A percentile compares a stretch with the other conserved stretches of the same genome.
Evolutionary conservation across 208 protist genomes (phyloP).

Genomic region (Zelonia costaricensis): DNA sequence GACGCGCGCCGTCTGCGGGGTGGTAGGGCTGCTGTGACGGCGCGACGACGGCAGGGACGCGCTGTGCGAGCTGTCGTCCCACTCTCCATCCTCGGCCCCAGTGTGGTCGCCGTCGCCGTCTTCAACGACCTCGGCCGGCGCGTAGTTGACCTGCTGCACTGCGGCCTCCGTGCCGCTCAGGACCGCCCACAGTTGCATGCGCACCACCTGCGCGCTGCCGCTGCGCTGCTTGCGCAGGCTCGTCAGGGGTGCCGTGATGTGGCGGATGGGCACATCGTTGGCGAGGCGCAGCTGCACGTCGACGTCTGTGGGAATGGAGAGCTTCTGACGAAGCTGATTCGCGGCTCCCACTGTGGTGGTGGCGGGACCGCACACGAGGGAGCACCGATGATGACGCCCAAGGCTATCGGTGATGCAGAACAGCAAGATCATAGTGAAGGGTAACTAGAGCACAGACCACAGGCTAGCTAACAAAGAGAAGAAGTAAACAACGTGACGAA

Average conservation of each 20-base stretch:
- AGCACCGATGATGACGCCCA: conserved; percentile 19
- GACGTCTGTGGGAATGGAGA: conserved; percentile 39
- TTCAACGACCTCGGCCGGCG: conserved; percentile 13
- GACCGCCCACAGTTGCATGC: conserved; percentile 29
- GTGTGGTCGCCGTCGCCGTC: not conserved
- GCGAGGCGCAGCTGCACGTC: conserved; percentile 36
- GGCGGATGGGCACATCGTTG: conserved; percentile 37
- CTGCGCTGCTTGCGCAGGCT: conserved; percentile 48
- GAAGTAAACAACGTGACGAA: too few species aligned
- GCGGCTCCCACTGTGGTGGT: conserved; percentile 40
- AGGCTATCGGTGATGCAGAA: conserved; percentile 30
- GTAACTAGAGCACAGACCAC: too few species aligned
- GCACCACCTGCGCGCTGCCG: conserved; percentile 30
- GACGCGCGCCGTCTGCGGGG: not conserved
- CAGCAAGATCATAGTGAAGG: conserved; percentile 55
- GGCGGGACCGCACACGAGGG: conserved; percentile 31
- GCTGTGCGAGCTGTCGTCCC: conserved; percentile 10
- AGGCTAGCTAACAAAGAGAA: too few species aligned
- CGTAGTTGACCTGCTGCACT: conserved; percentile 30
- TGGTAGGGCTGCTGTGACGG: not conserved
- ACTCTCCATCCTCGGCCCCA: conserved; percentile 8
- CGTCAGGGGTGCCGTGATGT: conserved; percentile 40
- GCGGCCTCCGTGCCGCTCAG: conserved; percentile 22
- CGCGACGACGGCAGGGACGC: not conserved
- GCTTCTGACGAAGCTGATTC: conserved; percentile 30